Conservation (phyloP, 2,329 filamentous ascomycete species). For the Dactylonectria macrodidyma region DNA sequence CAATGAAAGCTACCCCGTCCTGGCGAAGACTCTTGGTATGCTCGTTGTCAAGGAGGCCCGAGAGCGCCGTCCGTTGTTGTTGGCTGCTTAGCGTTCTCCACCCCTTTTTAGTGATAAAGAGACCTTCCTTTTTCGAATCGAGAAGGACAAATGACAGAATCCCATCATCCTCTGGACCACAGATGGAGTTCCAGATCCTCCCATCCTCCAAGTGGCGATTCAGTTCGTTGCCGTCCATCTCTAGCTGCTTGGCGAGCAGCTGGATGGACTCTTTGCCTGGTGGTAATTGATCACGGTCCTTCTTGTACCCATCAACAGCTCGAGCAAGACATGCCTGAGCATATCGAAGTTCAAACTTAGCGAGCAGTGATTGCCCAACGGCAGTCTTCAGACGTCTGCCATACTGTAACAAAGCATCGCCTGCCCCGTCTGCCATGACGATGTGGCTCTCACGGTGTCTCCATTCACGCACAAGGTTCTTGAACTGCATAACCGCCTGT, state of each 20-base stretch:
- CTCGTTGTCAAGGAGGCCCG: not conserved
- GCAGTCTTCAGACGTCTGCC: not conserved
- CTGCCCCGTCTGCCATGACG: not conserved
- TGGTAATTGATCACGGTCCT: not conserved
- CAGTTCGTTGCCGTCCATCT: not conserved
- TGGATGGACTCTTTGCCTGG: not conserved
- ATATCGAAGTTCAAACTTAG: not conserved
- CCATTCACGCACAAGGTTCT: not conserved
- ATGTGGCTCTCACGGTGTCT: not conserved
- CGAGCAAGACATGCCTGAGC: conserved; percentile 1
- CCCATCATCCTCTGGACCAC: not conserved
- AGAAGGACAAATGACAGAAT: not conserved
- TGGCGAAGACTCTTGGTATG: not conserved
- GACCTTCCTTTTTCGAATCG: not conserved
- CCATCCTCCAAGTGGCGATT: conserved; percentile 1
- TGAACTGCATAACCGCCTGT: not conserved
- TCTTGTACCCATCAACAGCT: not conserved
- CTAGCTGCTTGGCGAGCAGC: not conserved
- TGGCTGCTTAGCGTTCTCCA: not conserved
- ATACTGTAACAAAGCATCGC: not conserved
- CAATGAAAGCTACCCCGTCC: not conserved
- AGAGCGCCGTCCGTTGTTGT: not conserved
- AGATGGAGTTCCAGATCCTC: not conserved
- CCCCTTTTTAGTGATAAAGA: conserved; percentile 1
- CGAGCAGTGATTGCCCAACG: not conserved